Evolutionary conservation across 805 yeast species (phyloP), one percentile per base, ranked within the genome.

Genomic region (Cyberlindnera maclurae): DNA sequence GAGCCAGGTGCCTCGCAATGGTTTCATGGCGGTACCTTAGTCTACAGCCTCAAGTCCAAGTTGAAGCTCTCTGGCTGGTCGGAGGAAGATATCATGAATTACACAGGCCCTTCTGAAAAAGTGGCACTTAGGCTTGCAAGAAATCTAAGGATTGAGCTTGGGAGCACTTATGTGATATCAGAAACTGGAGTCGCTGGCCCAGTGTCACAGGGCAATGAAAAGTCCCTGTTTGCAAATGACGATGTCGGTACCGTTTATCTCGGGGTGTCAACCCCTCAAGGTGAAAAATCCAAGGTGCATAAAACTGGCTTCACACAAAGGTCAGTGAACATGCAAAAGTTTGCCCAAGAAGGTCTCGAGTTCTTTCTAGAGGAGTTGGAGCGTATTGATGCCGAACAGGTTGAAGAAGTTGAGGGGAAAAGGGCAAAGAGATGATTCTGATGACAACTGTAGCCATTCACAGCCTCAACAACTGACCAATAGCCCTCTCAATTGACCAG

Each of bases 121-220:
- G 94, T 83, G 13, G 95, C 83, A 2, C 55, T 77, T 43, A 71
- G 84, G 50, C 65, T 86, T 47, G 95, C 95, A 2, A 68, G 96
- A 37, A 84, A 83, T 46, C 67, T 88, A 39, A 70, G 80, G 52
- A 74, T 85, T 43, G 95, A 86, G 55, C 69, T 85, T 47, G 95
- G 95, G 0, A 78, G 88, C 3, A 82, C 89, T 0, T 86, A 78
- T 59, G 87, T 85, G 4, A 65, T 86, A 15, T 79, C 89, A 1
- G 96, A 86, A 58, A 80, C 93, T 1, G 96, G 95, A 1, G 81
- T 82, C 67, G 95, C 96, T 0, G 95, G 95, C 2, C 93, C 94
- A 2, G 46, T 53, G 2, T 49, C 64, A 67, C n/a, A 39, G 12
- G 26, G 26, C 1, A 8, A 62, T 58, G 55, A 77, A 57, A 51